Percentiles rank a stretch among this genome's conserved stretches.
Conservation (phyloP, 345 rosid species). For the Adansonia digitata region DNA sequence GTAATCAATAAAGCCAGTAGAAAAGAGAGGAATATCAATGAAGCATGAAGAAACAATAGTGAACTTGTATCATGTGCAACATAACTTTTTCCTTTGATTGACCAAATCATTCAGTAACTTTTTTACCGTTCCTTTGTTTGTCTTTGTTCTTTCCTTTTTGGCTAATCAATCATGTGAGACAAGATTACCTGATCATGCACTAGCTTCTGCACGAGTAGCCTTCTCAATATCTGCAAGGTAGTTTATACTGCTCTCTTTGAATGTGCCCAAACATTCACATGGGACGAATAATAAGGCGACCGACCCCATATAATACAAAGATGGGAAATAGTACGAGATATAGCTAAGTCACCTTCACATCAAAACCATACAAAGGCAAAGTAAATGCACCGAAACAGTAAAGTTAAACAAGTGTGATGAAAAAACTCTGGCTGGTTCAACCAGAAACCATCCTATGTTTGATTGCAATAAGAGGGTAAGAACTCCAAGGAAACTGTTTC, state of each 20-base stretch:
- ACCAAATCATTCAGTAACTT: neutral
- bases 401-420: neutral
- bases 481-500: neutral
- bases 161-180: neutral
- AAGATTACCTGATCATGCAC: neutral
- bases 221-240: neutral
- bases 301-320: neutral
- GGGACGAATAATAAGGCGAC: neutral
- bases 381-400: neutral
- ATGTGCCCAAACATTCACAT: neutral
- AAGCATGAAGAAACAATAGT: conserved; percentile 5
- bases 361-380: neutral
- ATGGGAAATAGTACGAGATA: neutral
- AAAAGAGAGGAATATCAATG: conserved; percentile 1
- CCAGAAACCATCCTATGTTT: neutral
- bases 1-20: conserved; percentile 7
- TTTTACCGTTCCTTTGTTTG: neutral
- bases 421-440: neutral
- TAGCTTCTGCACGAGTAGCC: neutral
- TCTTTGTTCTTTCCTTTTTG: neutral
- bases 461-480: neutral
- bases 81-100: neutral
- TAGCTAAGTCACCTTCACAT: neutral
- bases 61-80: neutral
- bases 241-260: neutral